A percentile compares a stretch with the other conserved stretches of the same genome.
Conservation (phyloP, 1,139 yeast genomes). For the Blastobotrys buckinghamii region DNA sequence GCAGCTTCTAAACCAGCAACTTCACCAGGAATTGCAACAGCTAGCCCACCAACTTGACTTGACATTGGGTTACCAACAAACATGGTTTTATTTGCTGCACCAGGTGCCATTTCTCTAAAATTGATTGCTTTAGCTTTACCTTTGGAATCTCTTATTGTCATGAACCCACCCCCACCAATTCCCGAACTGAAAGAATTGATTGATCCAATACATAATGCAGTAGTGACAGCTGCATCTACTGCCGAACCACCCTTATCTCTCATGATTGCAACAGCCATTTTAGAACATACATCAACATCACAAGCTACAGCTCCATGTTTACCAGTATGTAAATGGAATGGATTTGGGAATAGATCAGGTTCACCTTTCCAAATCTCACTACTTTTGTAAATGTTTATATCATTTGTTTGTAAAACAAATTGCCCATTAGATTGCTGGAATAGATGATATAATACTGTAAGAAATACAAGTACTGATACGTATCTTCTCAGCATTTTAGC, state of each 20-base stretch:
- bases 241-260: conserved; percentile 57
- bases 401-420: background rate
- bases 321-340: conserved; percentile 28
- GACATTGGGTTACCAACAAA: conserved; percentile 42
- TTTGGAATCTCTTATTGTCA: conserved; percentile 46
- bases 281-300: conserved; percentile 68
- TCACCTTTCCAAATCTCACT: background rate
- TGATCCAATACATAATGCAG: conserved; percentile 82
- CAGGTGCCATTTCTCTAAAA: conserved; percentile 87
- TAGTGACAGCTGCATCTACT: conserved; percentile 89
- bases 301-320: conserved; percentile 55
- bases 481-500: too few species aligned
- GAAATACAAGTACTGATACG: background rate
- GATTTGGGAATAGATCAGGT: conserved; percentile 3
- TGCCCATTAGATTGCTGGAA: background rate
- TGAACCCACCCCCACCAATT: conserved; percentile 88
- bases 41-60: conserved; percentile 74
- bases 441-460: background rate
- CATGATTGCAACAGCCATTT: conserved; percentile 58
- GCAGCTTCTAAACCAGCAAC: conserved; percentile 69
- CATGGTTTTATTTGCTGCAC: conserved; percentile 57
- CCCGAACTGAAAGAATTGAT: conserved; percentile 82
- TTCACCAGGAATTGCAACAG: conserved; percentile 88
- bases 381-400: background rate
- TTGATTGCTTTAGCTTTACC: conserved; percentile 60